Conservation (phyloP, 345 rosid genomes). For the Excoecaria agallocha region DNA sequence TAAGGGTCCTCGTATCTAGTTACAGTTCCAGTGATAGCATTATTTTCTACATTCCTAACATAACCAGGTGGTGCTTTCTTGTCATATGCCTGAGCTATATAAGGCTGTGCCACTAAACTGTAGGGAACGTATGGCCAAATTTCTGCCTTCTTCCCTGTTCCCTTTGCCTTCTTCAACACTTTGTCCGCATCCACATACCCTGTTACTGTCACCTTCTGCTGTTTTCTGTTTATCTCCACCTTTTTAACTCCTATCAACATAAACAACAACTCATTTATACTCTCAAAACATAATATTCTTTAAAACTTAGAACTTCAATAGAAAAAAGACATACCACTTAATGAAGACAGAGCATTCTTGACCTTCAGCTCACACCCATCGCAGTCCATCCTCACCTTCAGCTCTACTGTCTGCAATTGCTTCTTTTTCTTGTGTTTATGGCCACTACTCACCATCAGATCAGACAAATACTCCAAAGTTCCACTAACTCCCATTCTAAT, state of each 20-base stretch:
- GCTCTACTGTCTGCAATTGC: constrained; percentile 79
- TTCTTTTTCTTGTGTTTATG: constrained; percentile 60
- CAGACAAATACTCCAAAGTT: constrained; percentile 74
- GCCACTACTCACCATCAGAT: constrained; percentile 55
- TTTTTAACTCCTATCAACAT: constrained; percentile 63
- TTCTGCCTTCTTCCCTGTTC: constrained; percentile 92
- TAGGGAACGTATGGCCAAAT: constrained; percentile 95
- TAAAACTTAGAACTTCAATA: not conserved
- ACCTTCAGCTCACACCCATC: constrained; percentile 98
- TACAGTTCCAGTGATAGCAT: constrained; percentile 33
- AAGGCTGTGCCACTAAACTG: constrained; percentile 86
- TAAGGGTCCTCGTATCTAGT: constrained; percentile 61
- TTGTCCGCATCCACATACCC: constrained; percentile 77
- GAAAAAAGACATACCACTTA: constrained; percentile 47
- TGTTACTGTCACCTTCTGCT: constrained; percentile 79
- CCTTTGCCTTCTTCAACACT: constrained; percentile 80
- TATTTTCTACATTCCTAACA: constrained; percentile 69
- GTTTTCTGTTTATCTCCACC: constrained; percentile 86
- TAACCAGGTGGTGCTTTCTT: constrained; percentile 95
- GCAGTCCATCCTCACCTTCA: constrained; percentile 96
- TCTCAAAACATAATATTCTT: too few relatives aligned
- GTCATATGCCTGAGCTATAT: constrained; percentile 69
- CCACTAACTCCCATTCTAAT: constrained; percentile 77
- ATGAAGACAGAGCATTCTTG: constrained; percentile 77
- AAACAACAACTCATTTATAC: not conserved